Conservation (phyloP, 345 rosid species). For the Cardiospermum halicacabum region DNA sequence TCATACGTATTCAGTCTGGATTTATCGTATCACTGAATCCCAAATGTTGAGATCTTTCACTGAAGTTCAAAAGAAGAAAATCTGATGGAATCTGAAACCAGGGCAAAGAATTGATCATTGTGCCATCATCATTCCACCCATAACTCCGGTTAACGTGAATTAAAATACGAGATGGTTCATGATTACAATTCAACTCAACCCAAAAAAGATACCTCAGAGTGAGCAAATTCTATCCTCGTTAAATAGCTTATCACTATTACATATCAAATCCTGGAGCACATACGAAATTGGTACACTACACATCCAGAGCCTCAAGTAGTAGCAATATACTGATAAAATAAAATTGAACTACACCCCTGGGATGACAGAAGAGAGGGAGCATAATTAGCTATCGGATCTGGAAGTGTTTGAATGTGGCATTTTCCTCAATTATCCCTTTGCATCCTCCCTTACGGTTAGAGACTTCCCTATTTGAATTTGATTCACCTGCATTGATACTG, state of each 20-base stretch:
- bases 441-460: conserved; percentile 37
- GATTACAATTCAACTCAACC: not conserved
- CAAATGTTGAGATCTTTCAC: too few species aligned
- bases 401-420: conserved; percentile 38
- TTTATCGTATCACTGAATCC: too few species aligned
- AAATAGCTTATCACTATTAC: too few species aligned
- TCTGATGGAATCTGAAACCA: too few species aligned
- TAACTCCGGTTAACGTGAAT: too few species aligned
- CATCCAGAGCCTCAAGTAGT: not conserved
- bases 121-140: too few species aligned
- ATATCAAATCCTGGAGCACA: not conserved
- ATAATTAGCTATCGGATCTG: conserved; percentile 30
- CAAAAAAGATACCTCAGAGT: not conserved
- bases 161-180: not conserved
- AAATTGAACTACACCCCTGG: conserved; percentile 1
- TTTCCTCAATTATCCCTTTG: conserved; percentile 34
- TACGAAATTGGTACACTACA: not conserved
- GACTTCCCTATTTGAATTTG: conserved; percentile 28
- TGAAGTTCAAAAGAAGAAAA: too few species aligned
- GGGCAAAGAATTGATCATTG: too few species aligned
- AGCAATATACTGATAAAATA: not conserved
- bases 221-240: too few species aligned
- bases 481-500: conserved; percentile 23
- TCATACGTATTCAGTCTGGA: too few species aligned
- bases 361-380: conserved; percentile 77